Base-by-base conservation (phyloP, 768 basidiomycete genomes). In the Mycena maculata region DNA sequence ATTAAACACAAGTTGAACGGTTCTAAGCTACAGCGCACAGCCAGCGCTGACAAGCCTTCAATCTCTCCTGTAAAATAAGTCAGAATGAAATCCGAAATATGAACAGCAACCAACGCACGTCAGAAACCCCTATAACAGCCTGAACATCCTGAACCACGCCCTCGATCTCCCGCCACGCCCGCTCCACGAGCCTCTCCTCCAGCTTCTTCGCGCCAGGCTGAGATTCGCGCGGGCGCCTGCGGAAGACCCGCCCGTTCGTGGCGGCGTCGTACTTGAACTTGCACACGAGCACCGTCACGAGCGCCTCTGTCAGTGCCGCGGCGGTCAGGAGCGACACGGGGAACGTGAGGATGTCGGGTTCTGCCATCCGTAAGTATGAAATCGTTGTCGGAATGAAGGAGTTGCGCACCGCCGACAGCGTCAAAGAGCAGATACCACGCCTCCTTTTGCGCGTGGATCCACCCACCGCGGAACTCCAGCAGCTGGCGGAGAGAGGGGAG, bases 311-410 rank as follows among this genome's bases (percentile, higher is more conserved):
- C 2, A 92, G 71, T 3, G 87, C 86, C 11, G 84, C 82, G 0
- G 81, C 82, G 0, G 90, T 88, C 15, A 91, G 81, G 16, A 87
- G 71, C 16, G 86, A 86, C 15, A 88, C 67, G 4, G 86, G 83
- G 71, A 85, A 88, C 50, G 78, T 82, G 58, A 88, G 74, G 48
- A 88, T 77, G 56, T 88, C 87, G 4, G 85, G 82, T 66, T 87
- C 90, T 90, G 52, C 20, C 27, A 25, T 39, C 36, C 44, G 23
- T 31, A 22, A 52, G 9, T 44, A 25, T 9, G 22, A 54, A 22
- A 54, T 33, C 52, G 59, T 23, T 28, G 30, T 59, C n/a, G n/a
- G 42, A 45, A 23, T n/a, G 48, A 5, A 60, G 48, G 18, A 49
- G 63, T 42, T 22, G 50, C 81, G 75, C 52, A 88, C 83, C 79